A percentile compares a stretch with the other conserved stretches of the same genome.
Evolutionary conservation across 23 red algal genomes (phyloP).

Genomic region (Cyanidioschyzon merolae): DNA sequence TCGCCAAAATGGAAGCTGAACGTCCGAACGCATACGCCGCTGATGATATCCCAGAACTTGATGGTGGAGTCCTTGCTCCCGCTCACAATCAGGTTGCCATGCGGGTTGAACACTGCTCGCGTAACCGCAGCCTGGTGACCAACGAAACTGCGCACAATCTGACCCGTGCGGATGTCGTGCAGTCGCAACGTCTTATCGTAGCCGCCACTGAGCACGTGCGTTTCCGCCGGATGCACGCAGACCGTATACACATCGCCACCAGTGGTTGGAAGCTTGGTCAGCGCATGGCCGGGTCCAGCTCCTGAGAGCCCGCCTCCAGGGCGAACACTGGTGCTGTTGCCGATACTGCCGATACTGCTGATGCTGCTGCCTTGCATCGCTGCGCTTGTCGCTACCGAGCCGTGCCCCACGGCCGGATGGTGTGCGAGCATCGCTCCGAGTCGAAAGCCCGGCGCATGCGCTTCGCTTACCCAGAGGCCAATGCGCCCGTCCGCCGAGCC

Average conservation of each 20-base stretch:
- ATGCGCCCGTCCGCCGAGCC: constrained; percentile 69
- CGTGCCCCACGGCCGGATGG: too few relatives aligned
- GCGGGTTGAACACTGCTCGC: constrained; percentile 69
- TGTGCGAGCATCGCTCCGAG: not conserved
- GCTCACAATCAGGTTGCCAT: constrained; percentile 81
- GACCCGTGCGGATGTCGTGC: constrained; percentile 64
- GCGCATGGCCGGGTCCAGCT: too few relatives aligned
- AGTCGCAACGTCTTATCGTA: constrained; percentile 78
- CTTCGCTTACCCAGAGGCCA: constrained; percentile 41
- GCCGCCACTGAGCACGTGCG: constrained; percentile 56
- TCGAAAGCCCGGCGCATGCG: not conserved
- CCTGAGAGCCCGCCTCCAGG: too few relatives aligned
- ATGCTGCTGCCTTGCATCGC: too few relatives aligned
- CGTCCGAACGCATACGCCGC: constrained; percentile 69
- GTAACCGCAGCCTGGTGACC: constrained; percentile 76
- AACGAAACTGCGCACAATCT: constrained; percentile 51
- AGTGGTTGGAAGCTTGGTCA: not conserved
- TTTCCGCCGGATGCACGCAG: constrained; percentile 58
- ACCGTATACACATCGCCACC: constrained; percentile 83
- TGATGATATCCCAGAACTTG: constrained; percentile 93
- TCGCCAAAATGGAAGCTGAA: constrained; percentile 84
- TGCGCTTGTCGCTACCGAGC: too few relatives aligned
- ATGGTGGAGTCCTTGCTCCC: constrained; percentile 96
- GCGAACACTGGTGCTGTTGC: too few relatives aligned
- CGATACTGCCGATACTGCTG: too few relatives aligned